Base-by-base conservation (phyloP, 495 filamentous ascomycete species). In the Peziza echinospora region DNA sequence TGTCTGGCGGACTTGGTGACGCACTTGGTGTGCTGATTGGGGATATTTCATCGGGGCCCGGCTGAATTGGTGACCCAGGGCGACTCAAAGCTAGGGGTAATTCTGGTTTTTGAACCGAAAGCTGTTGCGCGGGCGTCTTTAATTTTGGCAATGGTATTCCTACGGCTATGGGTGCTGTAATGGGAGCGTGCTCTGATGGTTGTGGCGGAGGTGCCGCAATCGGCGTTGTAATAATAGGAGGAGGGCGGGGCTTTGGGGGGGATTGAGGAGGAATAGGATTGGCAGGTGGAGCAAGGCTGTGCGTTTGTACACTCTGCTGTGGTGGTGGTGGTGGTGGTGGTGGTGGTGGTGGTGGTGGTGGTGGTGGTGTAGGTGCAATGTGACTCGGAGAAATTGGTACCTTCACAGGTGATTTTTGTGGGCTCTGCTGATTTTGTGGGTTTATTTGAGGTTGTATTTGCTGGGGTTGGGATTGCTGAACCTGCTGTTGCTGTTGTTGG, bases 31-130 rank as follows among this genome's bases (percentile, higher is more conserved):
- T 59, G 47, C 56, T 59, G 44, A 59, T 59, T 3, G 56, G 56
- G 21, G 56, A 59, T 11, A 59, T 59, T 28, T 59, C 56, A 28
- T 53, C 56, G 26, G 56, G 51, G 10, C 56, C 46, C 40, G 56
- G 56, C 22, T 50, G 56, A 19, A 55, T 52, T 2, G 56, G 56
- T 16, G 56, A 59, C 26, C 56, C 56, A 45, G 56, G 56, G 7
- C n/a, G 16, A 5, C 19, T 13, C 2, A 22, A 13, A 39, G 44
- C 34, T 43, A 22, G 25, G 47, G 34, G 5, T 55, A 45, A 13
- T 24, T 13, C 3, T 45, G 28, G 16, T n/a, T n/a, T n/a, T n/a
- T n/a, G n/a, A n/a, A n/a, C n/a, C n/a, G n/a, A n/a, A n/a, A n/a
- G n/a, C n/a, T n/a, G n/a, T n/a, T n/a, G n/a, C n/a, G n/a, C n/a